phyloP scores from a whole-genome alignment of 768 basidiomycete species.

The Lactarius sp. region DNA sequence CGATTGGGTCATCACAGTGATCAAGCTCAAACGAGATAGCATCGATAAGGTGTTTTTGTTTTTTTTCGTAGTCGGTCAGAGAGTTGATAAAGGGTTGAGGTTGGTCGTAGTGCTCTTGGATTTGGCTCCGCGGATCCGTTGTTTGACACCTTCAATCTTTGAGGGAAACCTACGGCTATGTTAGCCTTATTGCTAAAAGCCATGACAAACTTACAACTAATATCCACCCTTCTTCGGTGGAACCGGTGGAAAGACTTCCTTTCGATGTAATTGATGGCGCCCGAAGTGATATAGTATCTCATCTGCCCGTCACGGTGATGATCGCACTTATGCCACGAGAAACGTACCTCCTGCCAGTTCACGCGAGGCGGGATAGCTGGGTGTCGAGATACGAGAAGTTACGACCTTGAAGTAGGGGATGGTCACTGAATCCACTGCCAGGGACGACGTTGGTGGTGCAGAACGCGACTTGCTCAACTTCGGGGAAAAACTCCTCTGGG shows the following conservation, averaged over 20 bases:
- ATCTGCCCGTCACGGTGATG: constrained; percentile 58
- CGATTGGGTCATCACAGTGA: constrained; percentile 71
- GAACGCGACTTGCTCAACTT: constrained; percentile 87
- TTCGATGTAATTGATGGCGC: constrained; percentile 69
- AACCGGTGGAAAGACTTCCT: constrained; percentile 44
- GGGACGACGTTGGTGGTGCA: constrained; percentile 63
- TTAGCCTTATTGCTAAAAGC: not conserved
- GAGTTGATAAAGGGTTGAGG: constrained; percentile 84
- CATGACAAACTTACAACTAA: constrained; percentile 29
- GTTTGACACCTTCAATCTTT: constrained; percentile 49
- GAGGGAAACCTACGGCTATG: constrained; percentile 39
- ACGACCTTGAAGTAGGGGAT: constrained; percentile 77
- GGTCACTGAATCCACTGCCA: constrained; percentile 58
- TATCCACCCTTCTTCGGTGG: constrained; percentile 49
- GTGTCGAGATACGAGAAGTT: constrained; percentile 90
- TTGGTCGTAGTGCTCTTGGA: constrained; percentile 75
- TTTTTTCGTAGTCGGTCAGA: constrained; percentile 58
- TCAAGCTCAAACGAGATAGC: constrained; percentile 81
- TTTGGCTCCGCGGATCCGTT: constrained; percentile 60
- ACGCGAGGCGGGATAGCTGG: constrained; percentile 69
- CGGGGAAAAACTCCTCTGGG: constrained; percentile 83
- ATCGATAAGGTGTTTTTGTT: constrained; percentile 63
- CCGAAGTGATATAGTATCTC: constrained; percentile 54
- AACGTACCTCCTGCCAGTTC: constrained; percentile 64
- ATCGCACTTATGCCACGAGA: constrained; percentile 33